These are phyloP conservation scores for Pezicula carpinea DNA, from an alignment of 2,329 filamentous ascomycete genomes.

Conservation along the genomic window DNA sequence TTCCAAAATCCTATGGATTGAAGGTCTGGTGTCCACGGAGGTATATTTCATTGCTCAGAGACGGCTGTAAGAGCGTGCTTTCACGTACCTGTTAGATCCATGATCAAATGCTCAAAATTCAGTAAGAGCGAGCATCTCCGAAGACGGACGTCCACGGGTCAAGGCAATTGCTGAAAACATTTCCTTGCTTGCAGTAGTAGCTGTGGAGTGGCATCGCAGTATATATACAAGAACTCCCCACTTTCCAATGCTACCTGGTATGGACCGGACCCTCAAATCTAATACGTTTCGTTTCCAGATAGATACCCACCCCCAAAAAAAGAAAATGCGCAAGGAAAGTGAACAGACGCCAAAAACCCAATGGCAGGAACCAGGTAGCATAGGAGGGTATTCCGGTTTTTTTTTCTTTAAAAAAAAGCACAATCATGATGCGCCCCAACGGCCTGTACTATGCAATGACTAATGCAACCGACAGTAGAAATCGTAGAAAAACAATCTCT, in stretches of 20 bases:
- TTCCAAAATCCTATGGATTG: too few relatives aligned
- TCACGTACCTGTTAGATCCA: background rate
- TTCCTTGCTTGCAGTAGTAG: conserved; percentile 4
- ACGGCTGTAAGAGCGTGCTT: too few relatives aligned
- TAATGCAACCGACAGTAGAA: conserved; percentile 26
- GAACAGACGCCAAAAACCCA: conserved; percentile 12
- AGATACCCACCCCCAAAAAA: conserved; percentile 18
- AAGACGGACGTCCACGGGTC: background rate
- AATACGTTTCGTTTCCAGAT: conserved; percentile 12
- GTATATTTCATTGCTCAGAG: too few relatives aligned
- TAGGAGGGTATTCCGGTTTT: conserved; percentile 20
- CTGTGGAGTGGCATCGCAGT: background rate
- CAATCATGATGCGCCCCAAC: conserved; percentile 20
- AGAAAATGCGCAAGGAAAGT: conserved; percentile 9
- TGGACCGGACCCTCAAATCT: conserved; percentile 9
- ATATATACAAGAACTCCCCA: conserved; percentile 18
- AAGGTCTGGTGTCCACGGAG: too few relatives aligned
- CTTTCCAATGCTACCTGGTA: conserved; percentile 20
- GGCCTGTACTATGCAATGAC: conserved; percentile 28
- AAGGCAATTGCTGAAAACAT: background rate
- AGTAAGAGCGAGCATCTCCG: background rate
- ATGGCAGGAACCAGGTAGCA: conserved; percentile 28
- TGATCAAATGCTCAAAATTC: background rate
- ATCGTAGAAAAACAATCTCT: conserved; percentile 15
- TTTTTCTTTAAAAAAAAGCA: conserved; percentile 16